Percentiles rank a stretch among this genome's conserved stretches.
Evolutionary conservation across 306 rosid genomes (phyloP).

Genomic region (barrel medic (Medicago truncatula)): DNA sequence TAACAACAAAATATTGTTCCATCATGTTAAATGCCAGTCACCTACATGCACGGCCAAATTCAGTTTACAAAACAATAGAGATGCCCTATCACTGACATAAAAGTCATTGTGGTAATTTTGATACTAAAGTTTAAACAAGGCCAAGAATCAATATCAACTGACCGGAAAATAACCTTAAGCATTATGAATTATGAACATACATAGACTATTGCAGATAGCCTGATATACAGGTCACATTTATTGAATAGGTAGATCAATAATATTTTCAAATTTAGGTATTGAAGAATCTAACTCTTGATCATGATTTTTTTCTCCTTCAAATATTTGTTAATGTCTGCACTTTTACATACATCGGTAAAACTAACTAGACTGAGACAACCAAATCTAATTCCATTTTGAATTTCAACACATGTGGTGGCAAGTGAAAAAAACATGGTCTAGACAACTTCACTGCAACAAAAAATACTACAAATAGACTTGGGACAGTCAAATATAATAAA

Average conservation of each 20-base stretch:
- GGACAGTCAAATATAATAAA: slow-evolving; percentile 28
- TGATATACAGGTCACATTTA: not conserved
- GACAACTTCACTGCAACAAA: slow-evolving; percentile 4
- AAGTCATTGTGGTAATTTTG: not conserved
- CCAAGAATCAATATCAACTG: slow-evolving; percentile 1
- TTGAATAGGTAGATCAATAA: slow-evolving; percentile 1
- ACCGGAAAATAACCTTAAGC: not conserved
- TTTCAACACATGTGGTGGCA: not conserved
- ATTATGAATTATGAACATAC: not conserved
- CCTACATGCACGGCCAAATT: slow-evolving; percentile 7
- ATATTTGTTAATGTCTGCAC: no score
- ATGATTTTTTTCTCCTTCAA: not conserved
- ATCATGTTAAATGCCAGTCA: not conserved
- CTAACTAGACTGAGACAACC: no score
- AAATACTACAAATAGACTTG: not conserved
- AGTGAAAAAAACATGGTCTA: not conserved
- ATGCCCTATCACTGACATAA: not conserved
- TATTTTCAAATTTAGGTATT: not conserved
- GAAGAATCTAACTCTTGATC: not conserved
- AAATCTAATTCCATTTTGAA: no score
- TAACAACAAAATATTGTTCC: not conserved
- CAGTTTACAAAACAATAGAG: slow-evolving; percentile 20
- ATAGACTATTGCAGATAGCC: not conserved
- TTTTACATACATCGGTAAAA: no score
- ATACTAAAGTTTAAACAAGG: not conserved